These are phyloP conservation scores for Calonectria pteridis DNA, from an alignment of 2,329 filamentous ascomycete species.

Conservation along the genomic window DNA sequence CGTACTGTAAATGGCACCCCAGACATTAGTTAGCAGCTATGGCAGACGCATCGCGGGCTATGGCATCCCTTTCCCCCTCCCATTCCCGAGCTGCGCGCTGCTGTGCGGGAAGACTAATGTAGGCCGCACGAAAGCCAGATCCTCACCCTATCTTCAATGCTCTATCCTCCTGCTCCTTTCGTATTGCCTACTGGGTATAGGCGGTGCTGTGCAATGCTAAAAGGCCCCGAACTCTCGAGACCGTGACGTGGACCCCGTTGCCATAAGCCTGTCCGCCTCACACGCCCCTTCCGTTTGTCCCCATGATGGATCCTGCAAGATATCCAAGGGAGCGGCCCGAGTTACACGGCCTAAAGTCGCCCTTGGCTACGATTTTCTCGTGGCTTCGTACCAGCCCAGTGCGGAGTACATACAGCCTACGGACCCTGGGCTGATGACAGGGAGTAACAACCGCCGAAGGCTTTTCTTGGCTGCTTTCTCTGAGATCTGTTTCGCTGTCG, in stretches of 20 bases:
- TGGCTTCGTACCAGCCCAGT: slow-evolving; percentile 39
- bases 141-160: slow-evolving; percentile 31
- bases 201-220: not conserved
- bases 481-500: slow-evolving; percentile 44
- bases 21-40: slow-evolving; percentile 40
- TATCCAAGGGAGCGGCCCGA: slow-evolving; percentile 38
- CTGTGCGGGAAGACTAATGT: slow-evolving; percentile 50
- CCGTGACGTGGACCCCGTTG: slow-evolving; percentile 23
- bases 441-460: slow-evolving; percentile 39
- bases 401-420: slow-evolving; percentile 42
- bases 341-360: slow-evolving; percentile 35
- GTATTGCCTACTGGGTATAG: slow-evolving; percentile 1
- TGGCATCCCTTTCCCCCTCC: slow-evolving; percentile 31
- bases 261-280: slow-evolving; percentile 26
- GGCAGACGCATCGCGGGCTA: slow-evolving; percentile 41
- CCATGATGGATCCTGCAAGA: slow-evolving; percentile 44
- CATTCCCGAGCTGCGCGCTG: slow-evolving; percentile 42
- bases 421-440: slow-evolving; percentile 38
- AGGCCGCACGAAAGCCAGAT: slow-evolving; percentile 41
- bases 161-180: not conserved
- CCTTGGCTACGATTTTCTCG: slow-evolving; percentile 34
- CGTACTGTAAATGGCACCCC: slow-evolving; percentile 38
- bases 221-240: slow-evolving; percentile 7
- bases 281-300: slow-evolving; percentile 27
- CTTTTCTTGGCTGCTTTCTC: slow-evolving; percentile 40